phyloP scores from a whole-genome alignment of 148 eudicot species.

The Rhododendron griersonianum region DNA sequence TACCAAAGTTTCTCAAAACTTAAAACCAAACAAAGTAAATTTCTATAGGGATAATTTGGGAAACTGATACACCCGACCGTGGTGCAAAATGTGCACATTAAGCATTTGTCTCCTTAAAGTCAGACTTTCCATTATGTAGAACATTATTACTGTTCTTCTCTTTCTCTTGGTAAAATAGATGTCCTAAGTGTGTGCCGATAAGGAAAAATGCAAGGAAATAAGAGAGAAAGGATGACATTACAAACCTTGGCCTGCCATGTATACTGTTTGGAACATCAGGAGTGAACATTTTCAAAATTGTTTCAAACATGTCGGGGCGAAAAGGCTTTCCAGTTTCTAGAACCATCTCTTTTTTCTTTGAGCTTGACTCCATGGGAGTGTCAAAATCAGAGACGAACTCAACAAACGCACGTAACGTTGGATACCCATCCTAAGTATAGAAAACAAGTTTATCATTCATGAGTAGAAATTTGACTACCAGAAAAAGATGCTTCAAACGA shows the following conservation, averaged over 20 bases:
- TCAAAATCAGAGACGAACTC: slow-evolving; percentile 69
- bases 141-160: not conserved
- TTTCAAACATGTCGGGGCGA: slow-evolving; percentile 79
- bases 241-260: slow-evolving; percentile 73
- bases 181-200: not conserved
- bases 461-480: not conserved
- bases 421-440: slow-evolving; percentile 49
- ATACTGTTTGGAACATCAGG: slow-evolving; percentile 73
- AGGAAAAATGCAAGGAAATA: not conserved
- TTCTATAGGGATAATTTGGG: not conserved
- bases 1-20: too few relatives aligned
- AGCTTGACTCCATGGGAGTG: slow-evolving; percentile 34
- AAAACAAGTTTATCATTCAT: not conserved
- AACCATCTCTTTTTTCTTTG: slow-evolving; percentile 41
- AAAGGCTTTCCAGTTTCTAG: slow-evolving; percentile 69
- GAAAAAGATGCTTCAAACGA: not conserved
- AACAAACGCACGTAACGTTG: slow-evolving; percentile 65
- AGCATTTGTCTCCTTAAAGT: not conserved
- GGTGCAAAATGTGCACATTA: not conserved
- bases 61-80: not conserved
- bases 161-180: not conserved
- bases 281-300: slow-evolving; percentile 57
- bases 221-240: not conserved
- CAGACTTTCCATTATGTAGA: not conserved
- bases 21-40: too few relatives aligned